These are phyloP conservation scores for Agrocybe pediades DNA, from an alignment of 768 basidiomycete species.

Conservation along the genomic window DNA sequence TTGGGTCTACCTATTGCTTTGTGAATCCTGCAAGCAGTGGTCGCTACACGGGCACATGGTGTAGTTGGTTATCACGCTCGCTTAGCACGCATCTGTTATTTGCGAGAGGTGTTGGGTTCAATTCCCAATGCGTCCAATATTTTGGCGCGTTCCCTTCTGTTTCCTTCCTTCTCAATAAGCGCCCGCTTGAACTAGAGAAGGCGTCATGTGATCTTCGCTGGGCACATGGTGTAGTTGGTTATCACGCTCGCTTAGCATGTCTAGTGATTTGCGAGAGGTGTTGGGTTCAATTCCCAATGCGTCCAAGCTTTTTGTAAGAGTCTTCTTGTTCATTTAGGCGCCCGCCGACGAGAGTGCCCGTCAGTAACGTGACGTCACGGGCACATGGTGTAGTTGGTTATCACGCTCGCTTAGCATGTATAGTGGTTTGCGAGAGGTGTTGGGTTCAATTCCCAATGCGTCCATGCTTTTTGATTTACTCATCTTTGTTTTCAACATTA, in stretches of 20 bases:
- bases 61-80: conserved; percentile 10
- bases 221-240: conserved; percentile 10
- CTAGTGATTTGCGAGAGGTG: conserved; percentile 2
- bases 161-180: no score
- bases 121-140: conserved; percentile 8
- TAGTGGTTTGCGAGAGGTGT: conserved; percentile 17
- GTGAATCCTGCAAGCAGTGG: no score
- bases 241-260: conserved; percentile 10
- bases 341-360: neutral
- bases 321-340: neutral
- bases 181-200: neutral
- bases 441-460: conserved; percentile 23
- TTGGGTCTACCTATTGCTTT: neutral
- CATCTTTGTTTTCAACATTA: neutral
- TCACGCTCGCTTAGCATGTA: conserved; percentile 20
- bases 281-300: conserved; percentile 5
- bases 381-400: conserved; percentile 23
- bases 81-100: neutral
- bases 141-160: no score
- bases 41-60: conserved; percentile 11
- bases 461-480: conserved; percentile 10
- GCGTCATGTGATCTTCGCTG: neutral
- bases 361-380: neutral
- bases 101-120: conserved; percentile 11
- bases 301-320: neutral